Conservation (phyloP, 2,329 filamentous ascomycete genomes). For the Calonectria hongkongensis region DNA sequence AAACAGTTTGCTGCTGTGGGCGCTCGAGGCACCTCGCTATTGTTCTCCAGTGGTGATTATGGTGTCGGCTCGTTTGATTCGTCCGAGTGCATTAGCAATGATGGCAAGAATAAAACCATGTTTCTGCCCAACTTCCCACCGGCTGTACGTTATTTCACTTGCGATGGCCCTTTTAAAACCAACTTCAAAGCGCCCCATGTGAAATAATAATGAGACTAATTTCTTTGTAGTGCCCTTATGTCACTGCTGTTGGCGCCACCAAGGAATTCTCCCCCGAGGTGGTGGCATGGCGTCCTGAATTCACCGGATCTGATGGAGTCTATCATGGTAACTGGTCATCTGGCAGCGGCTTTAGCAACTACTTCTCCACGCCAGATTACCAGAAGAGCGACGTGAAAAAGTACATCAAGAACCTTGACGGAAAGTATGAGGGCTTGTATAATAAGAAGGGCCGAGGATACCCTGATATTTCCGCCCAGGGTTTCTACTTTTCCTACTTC, state of each 20-base stretch:
- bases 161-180: not conserved
- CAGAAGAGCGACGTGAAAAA: not conserved
- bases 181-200: too few species aligned
- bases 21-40: not conserved
- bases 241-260: constrained; percentile 11
- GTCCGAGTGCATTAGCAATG: constrained; percentile 12
- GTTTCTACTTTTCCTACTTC: constrained; percentile 10
- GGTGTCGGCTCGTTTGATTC: constrained; percentile 10
- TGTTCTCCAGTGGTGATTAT: constrained; percentile 1
- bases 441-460: constrained; percentile 11
- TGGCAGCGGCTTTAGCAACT: constrained; percentile 11
- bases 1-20: constrained; percentile 18
- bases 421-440: constrained; percentile 2
- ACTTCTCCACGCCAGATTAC: constrained; percentile 1
- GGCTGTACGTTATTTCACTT: not conserved
- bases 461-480: constrained; percentile 4
- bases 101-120: constrained; percentile 17
- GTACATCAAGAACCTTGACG: not conserved
- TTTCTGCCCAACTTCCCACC: constrained; percentile 14
- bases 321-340: constrained; percentile 17
- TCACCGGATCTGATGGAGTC: constrained; percentile 1
- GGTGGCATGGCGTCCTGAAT: not conserved
- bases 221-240: not conserved
- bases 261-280: constrained; percentile 9
- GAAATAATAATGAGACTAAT: not conserved